Conservation (phyloP, 306 rosid species). For the Geum urbanum region DNA sequence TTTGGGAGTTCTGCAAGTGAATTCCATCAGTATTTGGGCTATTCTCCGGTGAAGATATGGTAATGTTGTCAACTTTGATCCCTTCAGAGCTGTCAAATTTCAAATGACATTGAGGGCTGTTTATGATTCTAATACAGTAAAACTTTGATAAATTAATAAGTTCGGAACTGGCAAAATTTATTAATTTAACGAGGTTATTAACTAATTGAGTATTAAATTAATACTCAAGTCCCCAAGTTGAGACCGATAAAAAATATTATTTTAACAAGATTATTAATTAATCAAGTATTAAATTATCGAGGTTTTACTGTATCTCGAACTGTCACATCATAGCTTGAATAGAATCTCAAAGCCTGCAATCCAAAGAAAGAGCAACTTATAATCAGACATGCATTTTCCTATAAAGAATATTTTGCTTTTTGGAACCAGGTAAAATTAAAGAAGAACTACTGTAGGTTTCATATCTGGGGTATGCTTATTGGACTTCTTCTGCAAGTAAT, state of each 20-base stretch:
- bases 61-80: conserved; percentile 56
- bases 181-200: too few relatives aligned
- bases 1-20: conserved; percentile 84
- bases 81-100: conserved; percentile 74
- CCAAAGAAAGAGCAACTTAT: not conserved
- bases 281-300: too few relatives aligned
- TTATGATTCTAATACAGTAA: conserved; percentile 64
- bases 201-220: too few relatives aligned
- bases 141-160: too few relatives aligned
- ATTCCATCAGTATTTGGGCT: conserved; percentile 95
- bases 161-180: too few relatives aligned
- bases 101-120: conserved; percentile 88
- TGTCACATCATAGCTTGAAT: conserved; percentile 51
- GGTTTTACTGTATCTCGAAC: too few relatives aligned
- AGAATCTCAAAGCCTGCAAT: conserved; percentile 82
- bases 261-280: too few relatives aligned
- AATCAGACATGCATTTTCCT: not conserved
- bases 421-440: not conserved
- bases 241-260: too few relatives aligned
- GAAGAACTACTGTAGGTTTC: conserved; percentile 69
- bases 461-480: conserved; percentile 35
- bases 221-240: too few relatives aligned
- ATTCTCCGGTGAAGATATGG: conserved; percentile 70
- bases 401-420: not conserved
- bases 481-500: conserved; percentile 46